Percentiles rank a stretch among this genome's conserved stretches.
These are phyloP conservation scores for Lentinula novae-zelandiae DNA, from an alignment of 1,284 basidiomycete species.

Conservation along the genomic window DNA sequence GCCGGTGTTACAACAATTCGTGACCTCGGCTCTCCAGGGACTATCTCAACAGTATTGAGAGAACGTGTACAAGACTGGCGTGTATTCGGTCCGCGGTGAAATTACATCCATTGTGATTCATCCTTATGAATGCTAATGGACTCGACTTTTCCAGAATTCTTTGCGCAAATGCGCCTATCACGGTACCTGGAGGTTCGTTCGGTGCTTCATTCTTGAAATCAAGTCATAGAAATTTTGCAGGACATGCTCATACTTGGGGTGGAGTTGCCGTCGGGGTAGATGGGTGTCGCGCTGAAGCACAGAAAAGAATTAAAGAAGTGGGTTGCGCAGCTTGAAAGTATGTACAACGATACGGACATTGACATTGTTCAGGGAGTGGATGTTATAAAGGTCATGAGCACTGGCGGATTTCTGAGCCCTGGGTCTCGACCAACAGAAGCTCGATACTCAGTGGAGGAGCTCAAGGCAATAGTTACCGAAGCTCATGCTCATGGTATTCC, in stretches of 20 bases:
- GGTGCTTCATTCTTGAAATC: not conserved
- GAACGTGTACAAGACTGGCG: conserved; percentile 6
- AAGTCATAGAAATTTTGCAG: not conserved
- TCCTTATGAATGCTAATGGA: not conserved
- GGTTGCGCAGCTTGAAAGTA: not conserved
- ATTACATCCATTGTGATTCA: not conserved
- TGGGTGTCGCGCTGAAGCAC: conserved; percentile 11
- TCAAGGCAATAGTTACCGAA: conserved; percentile 11
- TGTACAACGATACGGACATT: not conserved
- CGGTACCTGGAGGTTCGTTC: conserved; percentile 12
- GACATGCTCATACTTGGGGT: conserved; percentile 15
- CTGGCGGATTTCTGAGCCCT: conserved; percentile 13
- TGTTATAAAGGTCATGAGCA: conserved; percentile 14
- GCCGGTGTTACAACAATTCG: conserved; percentile 14
- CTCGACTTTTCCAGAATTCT: conserved; percentile 1
- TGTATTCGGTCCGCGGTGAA: conserved; percentile 12
- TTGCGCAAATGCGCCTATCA: conserved; percentile 13
- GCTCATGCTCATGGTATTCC: conserved; percentile 10
- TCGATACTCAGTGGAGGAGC: conserved; percentile 13
- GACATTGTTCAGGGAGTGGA: conserved; percentile 8
- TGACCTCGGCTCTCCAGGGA: conserved; percentile 13
- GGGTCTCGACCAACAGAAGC: conserved; percentile 10
- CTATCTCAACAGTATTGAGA: conserved; percentile 10
- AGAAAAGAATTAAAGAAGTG: conserved; percentile 11
- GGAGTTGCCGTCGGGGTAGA: conserved; percentile 14